Conservation (phyloP, 1,284 basidiomycete genomes). For the Sphaerobolus stellatus region DNA sequence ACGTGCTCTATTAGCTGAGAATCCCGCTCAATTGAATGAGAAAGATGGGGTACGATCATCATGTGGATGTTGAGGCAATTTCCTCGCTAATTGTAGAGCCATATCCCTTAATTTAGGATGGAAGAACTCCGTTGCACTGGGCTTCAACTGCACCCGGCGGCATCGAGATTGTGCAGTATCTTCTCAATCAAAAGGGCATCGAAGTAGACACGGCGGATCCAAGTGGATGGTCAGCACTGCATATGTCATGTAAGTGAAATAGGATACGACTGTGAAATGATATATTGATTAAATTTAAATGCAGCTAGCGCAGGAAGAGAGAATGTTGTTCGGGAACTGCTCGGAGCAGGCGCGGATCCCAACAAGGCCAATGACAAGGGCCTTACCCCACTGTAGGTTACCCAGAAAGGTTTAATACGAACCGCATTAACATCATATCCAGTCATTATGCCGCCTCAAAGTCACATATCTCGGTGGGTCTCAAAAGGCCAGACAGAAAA, state of each 20-base stretch:
- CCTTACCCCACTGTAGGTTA: conserved; percentile 76
- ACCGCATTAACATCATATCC: conserved; percentile 1
- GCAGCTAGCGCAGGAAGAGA: conserved; percentile 81
- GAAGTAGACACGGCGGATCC: conserved; percentile 73
- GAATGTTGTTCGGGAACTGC: conserved; percentile 74
- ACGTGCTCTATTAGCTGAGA: conserved; percentile 65
- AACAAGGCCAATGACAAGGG: conserved; percentile 84
- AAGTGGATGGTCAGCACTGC: conserved; percentile 84
- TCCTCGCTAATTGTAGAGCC: neutral
- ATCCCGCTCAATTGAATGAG: conserved; percentile 65
- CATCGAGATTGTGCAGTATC: conserved; percentile 66
- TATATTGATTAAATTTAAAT: neutral
- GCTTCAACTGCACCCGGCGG: conserved; percentile 69
- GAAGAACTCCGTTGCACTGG: conserved; percentile 88
- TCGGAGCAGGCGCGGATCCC: conserved; percentile 84
- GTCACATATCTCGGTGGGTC: conserved; percentile 76
- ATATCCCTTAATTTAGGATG: conserved; percentile 56
- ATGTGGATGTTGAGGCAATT: conserved; percentile 5
- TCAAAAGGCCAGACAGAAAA: conserved; percentile 10
- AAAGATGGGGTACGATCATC: conserved; percentile 59
- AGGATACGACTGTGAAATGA: conserved; percentile 7
- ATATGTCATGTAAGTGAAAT: conserved; percentile 70
- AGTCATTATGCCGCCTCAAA: conserved; percentile 96
- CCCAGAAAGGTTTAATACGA: neutral
- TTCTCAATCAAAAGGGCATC: conserved; percentile 65